These are phyloP conservation scores for Podospora fimiseda DNA, from an alignment of 495 filamentous ascomycete genomes.

Conservation along the genomic window DNA sequence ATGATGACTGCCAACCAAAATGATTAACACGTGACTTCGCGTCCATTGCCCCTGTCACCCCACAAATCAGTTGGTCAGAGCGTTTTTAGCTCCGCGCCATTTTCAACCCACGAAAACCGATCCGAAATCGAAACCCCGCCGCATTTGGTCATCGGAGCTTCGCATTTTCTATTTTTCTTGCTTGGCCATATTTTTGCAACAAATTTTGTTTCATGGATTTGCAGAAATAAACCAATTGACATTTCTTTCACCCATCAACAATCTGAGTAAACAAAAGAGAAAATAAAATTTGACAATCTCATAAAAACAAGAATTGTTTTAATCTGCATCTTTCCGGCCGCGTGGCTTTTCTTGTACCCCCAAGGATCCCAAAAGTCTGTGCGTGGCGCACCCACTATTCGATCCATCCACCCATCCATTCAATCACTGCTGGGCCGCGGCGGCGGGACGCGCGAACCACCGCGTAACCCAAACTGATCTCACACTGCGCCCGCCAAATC, in stretches of 20 bases:
- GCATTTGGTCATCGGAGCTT: not conserved
- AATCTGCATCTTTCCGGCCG: no score
- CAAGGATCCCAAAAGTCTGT: constrained; percentile 4
- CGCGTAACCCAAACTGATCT: constrained; percentile 20
- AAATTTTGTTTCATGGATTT: not conserved
- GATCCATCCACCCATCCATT: no score
- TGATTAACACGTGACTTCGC: not conserved
- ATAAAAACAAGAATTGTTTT: not conserved
- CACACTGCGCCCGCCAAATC: constrained; percentile 8
- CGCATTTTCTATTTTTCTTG: not conserved
- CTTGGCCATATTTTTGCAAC: not conserved
- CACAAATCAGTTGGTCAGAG: no score
- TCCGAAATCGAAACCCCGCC: not conserved
- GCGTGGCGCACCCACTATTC: constrained; percentile 11
- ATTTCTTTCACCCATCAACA: no score
- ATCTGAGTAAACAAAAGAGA: no score
- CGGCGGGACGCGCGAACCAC: constrained; percentile 32
- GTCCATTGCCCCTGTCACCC: not conserved
- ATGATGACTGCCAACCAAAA: not conserved
- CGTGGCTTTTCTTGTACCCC: not conserved
- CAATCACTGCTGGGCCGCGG: constrained; percentile 19
- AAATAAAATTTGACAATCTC: no score
- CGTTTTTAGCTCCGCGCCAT: not conserved
- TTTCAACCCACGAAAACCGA: not conserved
- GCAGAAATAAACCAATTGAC: no score